These are phyloP conservation scores for Chlorencoelia australis DNA, from an alignment of 2,329 filamentous ascomycete species.

Conservation along the genomic window DNA sequence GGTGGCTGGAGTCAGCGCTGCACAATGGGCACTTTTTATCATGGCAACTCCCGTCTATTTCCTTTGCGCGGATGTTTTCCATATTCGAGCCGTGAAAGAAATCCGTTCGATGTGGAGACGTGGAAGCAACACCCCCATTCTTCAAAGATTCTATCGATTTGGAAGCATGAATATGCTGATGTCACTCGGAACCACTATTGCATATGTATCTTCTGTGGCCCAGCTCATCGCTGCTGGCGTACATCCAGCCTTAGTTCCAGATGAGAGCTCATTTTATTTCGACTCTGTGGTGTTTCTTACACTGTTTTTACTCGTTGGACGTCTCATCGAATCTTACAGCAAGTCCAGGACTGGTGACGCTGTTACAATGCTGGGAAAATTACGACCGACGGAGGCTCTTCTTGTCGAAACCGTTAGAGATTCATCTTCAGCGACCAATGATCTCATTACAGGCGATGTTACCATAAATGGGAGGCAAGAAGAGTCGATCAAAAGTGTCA, in stretches of 20 bases:
- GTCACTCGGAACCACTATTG: slow-evolving; percentile 77
- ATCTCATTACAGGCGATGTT: slow-evolving; percentile 4
- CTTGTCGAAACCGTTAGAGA: slow-evolving; percentile 40
- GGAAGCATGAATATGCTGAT: slow-evolving; percentile 96
- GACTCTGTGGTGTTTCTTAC: slow-evolving; percentile 90
- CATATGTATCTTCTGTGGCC: slow-evolving; percentile 73
- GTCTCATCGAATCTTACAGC: slow-evolving; percentile 80
- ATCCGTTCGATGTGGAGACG: slow-evolving; percentile 66
- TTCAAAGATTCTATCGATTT: slow-evolving; percentile 78
- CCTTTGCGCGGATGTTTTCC: slow-evolving; percentile 77
- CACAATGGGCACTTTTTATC: slow-evolving; percentile 71
- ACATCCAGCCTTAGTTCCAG: slow-evolving; percentile 28
- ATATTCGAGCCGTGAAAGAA: slow-evolving; percentile 69
- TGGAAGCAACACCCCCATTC: slow-evolving; percentile 60
- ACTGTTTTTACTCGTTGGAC: slow-evolving; percentile 67
- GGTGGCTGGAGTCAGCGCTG: slow-evolving; percentile 61
- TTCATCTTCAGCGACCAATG: slow-evolving; percentile 1
- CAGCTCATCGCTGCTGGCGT: slow-evolving; percentile 60
- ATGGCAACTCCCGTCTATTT: slow-evolving; percentile 82
- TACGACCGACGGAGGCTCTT: slow-evolving; percentile 67
- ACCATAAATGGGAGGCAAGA: background rate
- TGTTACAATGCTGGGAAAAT: slow-evolving; percentile 65
- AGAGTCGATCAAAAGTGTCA: slow-evolving; percentile 14
- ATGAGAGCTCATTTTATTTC: slow-evolving; percentile 60
- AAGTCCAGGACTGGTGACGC: slow-evolving; percentile 86